These are phyloP conservation scores for Takakia lepidozioides DNA, from an alignment of 225 moss, liverwort and hornwort species.

Conservation along the genomic window DNA sequence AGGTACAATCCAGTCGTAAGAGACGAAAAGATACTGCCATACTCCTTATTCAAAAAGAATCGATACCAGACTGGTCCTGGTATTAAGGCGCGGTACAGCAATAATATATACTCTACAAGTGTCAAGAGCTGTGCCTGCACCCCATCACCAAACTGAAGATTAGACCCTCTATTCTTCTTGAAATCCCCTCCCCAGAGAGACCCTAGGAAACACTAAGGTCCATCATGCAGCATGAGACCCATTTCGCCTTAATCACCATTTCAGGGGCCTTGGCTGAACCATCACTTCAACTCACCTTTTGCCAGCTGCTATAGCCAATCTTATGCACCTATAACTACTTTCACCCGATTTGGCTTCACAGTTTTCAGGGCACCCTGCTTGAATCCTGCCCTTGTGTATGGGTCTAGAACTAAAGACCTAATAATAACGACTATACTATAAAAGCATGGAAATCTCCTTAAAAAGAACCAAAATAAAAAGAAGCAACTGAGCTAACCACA, in stretches of 20 bases:
- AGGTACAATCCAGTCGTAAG: slow-evolving; percentile 89
- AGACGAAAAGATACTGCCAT: slow-evolving; percentile 88
- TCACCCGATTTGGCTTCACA: not conserved
- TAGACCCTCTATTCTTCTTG: too few relatives aligned
- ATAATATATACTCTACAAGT: slow-evolving; percentile 73
- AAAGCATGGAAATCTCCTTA: not conserved
- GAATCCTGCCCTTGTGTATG: too few relatives aligned
- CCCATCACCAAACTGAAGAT: slow-evolving; percentile 5
- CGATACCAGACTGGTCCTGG: slow-evolving; percentile 95
- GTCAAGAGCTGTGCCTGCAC: slow-evolving; percentile 92
- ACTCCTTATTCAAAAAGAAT: slow-evolving; percentile 86
- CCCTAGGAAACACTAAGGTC: too few relatives aligned
- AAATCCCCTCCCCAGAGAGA: too few relatives aligned
- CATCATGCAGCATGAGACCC: too few relatives aligned
- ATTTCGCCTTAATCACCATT: too few relatives aligned
- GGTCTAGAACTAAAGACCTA: too few relatives aligned
- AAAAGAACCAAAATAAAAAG: not conserved
- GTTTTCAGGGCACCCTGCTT: not conserved
- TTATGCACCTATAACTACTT: too few relatives aligned
- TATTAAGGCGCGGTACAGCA: slow-evolving; percentile 80
- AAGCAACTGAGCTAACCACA: not conserved
- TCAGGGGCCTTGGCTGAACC: too few relatives aligned
- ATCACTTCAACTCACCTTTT: too few relatives aligned
- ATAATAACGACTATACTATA: too few relatives aligned
- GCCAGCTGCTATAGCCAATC: not conserved